phyloP scores from a whole-genome alignment of 2,329 filamentous ascomycete genomes.

The Fusarium sulawesiense region DNA sequence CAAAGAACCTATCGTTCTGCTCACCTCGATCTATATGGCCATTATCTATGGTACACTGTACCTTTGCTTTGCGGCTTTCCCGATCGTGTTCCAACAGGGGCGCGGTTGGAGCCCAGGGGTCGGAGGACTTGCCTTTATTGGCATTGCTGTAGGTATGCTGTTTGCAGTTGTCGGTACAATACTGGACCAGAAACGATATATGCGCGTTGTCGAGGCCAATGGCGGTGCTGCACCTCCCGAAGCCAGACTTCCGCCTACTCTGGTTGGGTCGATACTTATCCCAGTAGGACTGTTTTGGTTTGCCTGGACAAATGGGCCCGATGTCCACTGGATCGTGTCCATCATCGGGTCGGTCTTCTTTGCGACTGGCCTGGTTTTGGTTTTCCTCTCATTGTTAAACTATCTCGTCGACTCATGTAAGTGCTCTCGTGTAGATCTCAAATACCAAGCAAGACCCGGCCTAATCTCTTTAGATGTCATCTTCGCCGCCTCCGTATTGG shows the following conservation, averaged over 20 bases:
- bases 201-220: constrained; percentile 54
- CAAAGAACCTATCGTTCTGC: constrained; percentile 73
- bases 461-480: constrained; percentile 65
- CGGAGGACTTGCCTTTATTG: constrained; percentile 71
- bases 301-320: constrained; percentile 69
- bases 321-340: constrained; percentile 68
- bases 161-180: constrained; percentile 65
- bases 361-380: constrained; percentile 68
- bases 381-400: constrained; percentile 74
- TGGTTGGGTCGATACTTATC: constrained; percentile 68
- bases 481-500: constrained; percentile 79
- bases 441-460: not conserved
- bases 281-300: constrained; percentile 74
- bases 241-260: constrained; percentile 68
- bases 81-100: constrained; percentile 70
- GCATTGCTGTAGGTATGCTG: constrained; percentile 72
- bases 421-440: constrained; percentile 6
- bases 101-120: constrained; percentile 69
- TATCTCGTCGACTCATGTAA: constrained; percentile 74
- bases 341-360: constrained; percentile 59
- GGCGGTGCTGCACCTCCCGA: constrained; percentile 72
- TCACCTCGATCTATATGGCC: constrained; percentile 73
- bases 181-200: constrained; percentile 66
- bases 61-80: constrained; percentile 66
- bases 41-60: constrained; percentile 67